A percentile compares a stretch with the other conserved stretches of the same genome.
Evolutionary conservation across 1,139 yeast genomes (phyloP).

Genomic region (Starmera stellimalicola): DNA sequence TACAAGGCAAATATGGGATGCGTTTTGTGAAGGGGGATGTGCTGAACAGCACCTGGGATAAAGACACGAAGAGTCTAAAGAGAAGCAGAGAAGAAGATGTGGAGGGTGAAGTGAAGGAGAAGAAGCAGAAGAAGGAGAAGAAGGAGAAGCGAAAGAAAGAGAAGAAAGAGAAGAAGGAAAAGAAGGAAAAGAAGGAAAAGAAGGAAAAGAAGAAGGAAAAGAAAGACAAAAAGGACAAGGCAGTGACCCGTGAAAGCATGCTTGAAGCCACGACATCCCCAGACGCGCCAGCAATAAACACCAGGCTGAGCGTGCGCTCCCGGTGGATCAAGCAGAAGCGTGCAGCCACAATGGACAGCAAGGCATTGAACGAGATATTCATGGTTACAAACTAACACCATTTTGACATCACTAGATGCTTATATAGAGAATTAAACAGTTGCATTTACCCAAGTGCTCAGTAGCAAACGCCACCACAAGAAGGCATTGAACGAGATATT

Average conservation of each 20-base stretch:
- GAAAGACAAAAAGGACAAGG: constrained; percentile 20
- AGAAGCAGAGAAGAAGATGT: constrained; percentile 9
- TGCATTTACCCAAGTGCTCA: neutral
- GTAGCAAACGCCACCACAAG: no score
- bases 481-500: constrained; percentile 86
- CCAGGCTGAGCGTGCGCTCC: constrained; percentile 72
- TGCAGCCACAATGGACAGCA: constrained; percentile 83
- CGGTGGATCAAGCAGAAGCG: constrained; percentile 82
- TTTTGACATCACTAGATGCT: no score
- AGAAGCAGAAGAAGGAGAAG: constrained; percentile 11
- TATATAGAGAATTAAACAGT: no score
- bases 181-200: constrained; percentile 22
- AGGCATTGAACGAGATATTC: constrained; percentile 84
- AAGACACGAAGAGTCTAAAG: constrained; percentile 36
- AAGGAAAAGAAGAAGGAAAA: constrained; percentile 17
- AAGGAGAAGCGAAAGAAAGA: constrained; percentile 19
- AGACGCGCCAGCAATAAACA: constrained; percentile 34
- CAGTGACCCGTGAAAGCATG: constrained; percentile 31
- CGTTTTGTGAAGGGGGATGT: constrained; percentile 80
- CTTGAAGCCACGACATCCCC: constrained; percentile 27
- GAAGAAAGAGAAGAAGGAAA: constrained; percentile 25
- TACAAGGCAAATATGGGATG: constrained; percentile 80
- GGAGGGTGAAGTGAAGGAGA: constrained; percentile 10
- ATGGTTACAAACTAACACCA: constrained; percentile 64
- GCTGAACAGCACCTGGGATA: constrained; percentile 76